Evolutionary conservation across 176 grass and related monocot species (phyloP), one percentile per base, ranked within the genome.

Genomic region (Aegilops speltoides): DNA sequence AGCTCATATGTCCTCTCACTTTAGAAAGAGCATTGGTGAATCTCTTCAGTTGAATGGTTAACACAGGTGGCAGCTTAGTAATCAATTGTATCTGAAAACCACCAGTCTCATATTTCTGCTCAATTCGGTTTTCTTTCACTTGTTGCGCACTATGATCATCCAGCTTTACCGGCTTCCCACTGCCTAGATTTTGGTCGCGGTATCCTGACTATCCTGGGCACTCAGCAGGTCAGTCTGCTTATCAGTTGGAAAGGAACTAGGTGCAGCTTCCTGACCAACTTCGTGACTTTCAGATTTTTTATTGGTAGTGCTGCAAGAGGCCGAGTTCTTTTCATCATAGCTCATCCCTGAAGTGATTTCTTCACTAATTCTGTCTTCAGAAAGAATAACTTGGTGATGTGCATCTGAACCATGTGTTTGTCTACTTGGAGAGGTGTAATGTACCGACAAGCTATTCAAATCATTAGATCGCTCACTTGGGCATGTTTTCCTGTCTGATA

Each of bases 21-120:
- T 98, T 95, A 81, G 68, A 75, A 63, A 72, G 80, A 64, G 6
- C n/a, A 4, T 62, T n/a, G 60, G 85, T 4, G 14, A 28, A 88
- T 86, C 90, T 94, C 88, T 89, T 89, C 63, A 94, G 72, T 66
- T 94, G 92, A 72, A 97, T 73, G 46, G 65, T 90, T 76, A 97
- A 86, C 76, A 97, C 85, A 81, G 63, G 71, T 64, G 93, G 93
- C 31, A 87, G 73, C 80, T 76, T 88, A 45, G 64, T 72, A 84
- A 98, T 78, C 81, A 80, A 24, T 81, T 46, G 69, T 85, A 78
- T 89, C 73, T 87, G 83, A 79, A 85, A 86, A 87, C 10, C 5
- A 59, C 12, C 79, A 57, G 70, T 80, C 74, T 17, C 31, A 22
- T 90, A 59, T 76, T 87, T 67, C 69, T 83, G 68, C 43, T 90